Percentiles rank a stretch among this genome's conserved stretches.
Evolutionary conservation across 2,329 filamentous ascomycete species (phyloP).

Genomic region (Emergomyces pasteurianus): DNA sequence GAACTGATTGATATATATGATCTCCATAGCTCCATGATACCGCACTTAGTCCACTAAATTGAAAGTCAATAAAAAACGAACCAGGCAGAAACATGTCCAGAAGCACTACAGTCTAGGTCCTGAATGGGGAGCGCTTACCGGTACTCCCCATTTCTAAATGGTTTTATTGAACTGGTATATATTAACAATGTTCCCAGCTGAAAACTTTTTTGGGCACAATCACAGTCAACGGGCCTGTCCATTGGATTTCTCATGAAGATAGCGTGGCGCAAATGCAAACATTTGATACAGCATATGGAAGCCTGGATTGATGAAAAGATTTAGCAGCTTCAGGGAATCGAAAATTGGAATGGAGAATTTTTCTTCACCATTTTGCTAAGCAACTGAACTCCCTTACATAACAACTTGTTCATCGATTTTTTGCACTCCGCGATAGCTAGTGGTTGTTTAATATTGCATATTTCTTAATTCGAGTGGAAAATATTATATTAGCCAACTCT

Average conservation of each 20-base stretch:
- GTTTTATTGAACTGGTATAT: background rate
- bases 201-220: conserved; percentile 11
- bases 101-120: conserved; percentile 20
- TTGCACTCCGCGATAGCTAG: too few species aligned
- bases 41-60: conserved; percentile 25
- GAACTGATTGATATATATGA: background rate
- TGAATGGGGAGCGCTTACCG: conserved; percentile 18
- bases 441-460: too few species aligned
- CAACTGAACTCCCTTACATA: too few species aligned
- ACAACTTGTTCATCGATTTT: too few species aligned
- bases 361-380: too few species aligned
- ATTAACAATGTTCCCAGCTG: conserved; percentile 4
- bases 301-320: conserved; percentile 4
- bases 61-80: conserved; percentile 18
- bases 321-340: background rate
- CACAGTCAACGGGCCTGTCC: conserved; percentile 7
- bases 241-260: conserved; percentile 9
- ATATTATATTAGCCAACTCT: too few species aligned
- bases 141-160: background rate
- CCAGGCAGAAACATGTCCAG: conserved; percentile 15
- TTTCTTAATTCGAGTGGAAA: too few species aligned
- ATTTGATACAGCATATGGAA: conserved; percentile 9
- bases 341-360: background rate
- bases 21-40: conserved; percentile 23
- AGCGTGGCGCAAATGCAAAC: conserved; percentile 7